Evolutionary conservation across 768 basidiomycete species (phyloP).

Genomic region (Floccularia luteovirens): DNA sequence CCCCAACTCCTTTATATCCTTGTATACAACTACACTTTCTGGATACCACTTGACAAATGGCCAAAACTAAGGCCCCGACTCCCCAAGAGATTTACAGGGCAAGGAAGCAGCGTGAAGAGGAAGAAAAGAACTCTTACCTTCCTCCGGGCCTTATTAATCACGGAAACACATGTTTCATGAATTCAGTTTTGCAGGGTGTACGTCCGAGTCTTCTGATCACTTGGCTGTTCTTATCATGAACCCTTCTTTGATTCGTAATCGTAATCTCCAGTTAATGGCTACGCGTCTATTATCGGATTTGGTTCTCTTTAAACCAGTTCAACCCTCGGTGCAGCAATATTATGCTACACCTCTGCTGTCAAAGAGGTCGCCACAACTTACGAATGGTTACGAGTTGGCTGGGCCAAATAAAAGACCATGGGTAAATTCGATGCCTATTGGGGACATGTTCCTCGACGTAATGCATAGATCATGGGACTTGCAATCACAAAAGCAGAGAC

Average conservation of each 20-base stretch:
- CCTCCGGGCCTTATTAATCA: constrained; percentile 76
- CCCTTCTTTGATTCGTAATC: too few species aligned
- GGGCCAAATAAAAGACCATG: constrained; percentile 44
- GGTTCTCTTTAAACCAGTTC: constrained; percentile 45
- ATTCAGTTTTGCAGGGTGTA: constrained; percentile 87
- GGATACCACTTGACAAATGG: too few species aligned
- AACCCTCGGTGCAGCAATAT: constrained; percentile 28
- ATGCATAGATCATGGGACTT: constrained; percentile 59
- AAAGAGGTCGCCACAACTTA: constrained; percentile 58
- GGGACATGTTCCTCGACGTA: constrained; percentile 56
- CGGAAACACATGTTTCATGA: constrained; percentile 94
- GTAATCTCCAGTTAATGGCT: constrained; percentile 48
- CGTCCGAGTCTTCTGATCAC: constrained; percentile 17
- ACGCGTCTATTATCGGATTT: constrained; percentile 54
- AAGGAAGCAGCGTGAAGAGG: constrained; percentile 53
- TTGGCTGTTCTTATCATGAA: background rate
- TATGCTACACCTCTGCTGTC: constrained; percentile 32
- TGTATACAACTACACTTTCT: too few species aligned
- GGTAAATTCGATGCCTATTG: constrained; percentile 59
- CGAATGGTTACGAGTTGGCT: constrained; percentile 54
- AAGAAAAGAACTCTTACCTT: constrained; percentile 48
- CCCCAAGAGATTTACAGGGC: constrained; percentile 60
- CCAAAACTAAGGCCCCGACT: constrained; percentile 45
- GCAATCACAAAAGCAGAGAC: constrained; percentile 43
- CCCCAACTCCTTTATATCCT: too few species aligned